Evolutionary conservation across 2,329 filamentous ascomycete genomes (phyloP).

Genomic region (Pyricularia sp.): DNA sequence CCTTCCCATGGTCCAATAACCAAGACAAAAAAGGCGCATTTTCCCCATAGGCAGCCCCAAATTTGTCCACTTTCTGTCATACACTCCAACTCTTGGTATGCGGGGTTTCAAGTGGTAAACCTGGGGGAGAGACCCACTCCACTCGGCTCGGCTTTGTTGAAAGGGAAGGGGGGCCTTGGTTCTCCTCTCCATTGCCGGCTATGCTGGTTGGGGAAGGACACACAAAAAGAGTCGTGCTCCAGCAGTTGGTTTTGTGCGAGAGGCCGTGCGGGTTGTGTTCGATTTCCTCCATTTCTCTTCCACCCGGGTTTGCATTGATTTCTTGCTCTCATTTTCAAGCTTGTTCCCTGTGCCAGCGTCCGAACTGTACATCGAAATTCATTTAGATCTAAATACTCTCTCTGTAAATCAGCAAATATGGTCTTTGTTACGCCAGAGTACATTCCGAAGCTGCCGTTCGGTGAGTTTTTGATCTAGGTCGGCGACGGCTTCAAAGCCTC

Average conservation of each 20-base stretch:
- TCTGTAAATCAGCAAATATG: conserved; percentile 22
- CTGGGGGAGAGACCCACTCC: too few species aligned
- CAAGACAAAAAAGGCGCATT: too few species aligned
- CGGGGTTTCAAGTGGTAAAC: too few species aligned
- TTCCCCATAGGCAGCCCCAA: too few species aligned
- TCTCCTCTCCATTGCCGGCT: not conserved
- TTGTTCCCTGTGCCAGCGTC: not conserved
- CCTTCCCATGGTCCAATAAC: too few species aligned
- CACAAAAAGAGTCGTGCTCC: not conserved
- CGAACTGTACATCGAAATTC: too few species aligned
- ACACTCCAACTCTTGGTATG: too few species aligned
- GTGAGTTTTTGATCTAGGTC: conserved; percentile 22
- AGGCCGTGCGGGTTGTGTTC: not conserved
- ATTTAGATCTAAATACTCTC: too few species aligned
- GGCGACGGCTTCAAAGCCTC: not conserved
- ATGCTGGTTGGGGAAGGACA: not conserved
- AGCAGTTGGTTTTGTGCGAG: not conserved
- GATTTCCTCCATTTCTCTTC: not conserved
- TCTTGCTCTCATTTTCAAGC: not conserved
- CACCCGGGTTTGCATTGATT: not conserved
- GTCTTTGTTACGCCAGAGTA: conserved; percentile 53
- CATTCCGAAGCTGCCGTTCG: conserved; percentile 48
- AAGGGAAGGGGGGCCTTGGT: too few species aligned
- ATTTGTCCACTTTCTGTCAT: too few species aligned
- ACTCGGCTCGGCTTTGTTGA: too few species aligned